These are phyloP conservation scores for Leucocoprinus sp. DNA, from an alignment of 768 basidiomycete species.

Conservation along the genomic window DNA sequence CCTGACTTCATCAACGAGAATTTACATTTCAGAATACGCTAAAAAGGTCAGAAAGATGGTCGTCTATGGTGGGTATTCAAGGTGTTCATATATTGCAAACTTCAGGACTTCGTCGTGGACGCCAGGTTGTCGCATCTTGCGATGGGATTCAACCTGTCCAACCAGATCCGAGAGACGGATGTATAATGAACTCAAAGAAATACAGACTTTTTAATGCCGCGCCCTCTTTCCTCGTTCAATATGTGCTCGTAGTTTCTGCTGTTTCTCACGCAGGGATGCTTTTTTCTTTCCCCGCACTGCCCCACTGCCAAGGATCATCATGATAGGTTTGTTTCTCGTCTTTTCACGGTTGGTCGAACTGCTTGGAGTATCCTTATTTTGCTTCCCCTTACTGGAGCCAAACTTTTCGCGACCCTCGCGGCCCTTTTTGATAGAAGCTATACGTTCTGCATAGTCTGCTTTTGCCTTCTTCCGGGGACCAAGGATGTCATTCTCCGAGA, in stretches of 20 bases:
- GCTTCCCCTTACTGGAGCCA: constrained; percentile 86
- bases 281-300: constrained; percentile 81
- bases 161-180: constrained; percentile 17
- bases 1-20: constrained; percentile 1
- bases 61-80: constrained; percentile 2
- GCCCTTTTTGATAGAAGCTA: constrained; percentile 87
- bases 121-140: constrained; percentile 74
- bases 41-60: constrained; percentile 33
- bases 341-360: constrained; percentile 91
- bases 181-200: not conserved
- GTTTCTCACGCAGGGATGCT: constrained; percentile 73
- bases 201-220: constrained; percentile 15
- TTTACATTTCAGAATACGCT: constrained; percentile 39
- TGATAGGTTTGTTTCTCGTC: constrained; percentile 87
- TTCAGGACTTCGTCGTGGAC: constrained; percentile 60
- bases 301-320: constrained; percentile 81
- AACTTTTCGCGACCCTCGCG: constrained; percentile 94
- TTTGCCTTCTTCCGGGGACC: constrained; percentile 93
- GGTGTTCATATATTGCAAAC: not conserved
- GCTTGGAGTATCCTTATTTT: constrained; percentile 72
- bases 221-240: constrained; percentile 62
- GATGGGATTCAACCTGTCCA: constrained; percentile 54
- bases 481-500: constrained; percentile 87
- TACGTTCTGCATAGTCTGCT: constrained; percentile 86
- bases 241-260: constrained; percentile 68